These are phyloP conservation scores for Cercophora newfieldiana DNA, from an alignment of 495 filamentous ascomycete species.

Conservation along the genomic window DNA sequence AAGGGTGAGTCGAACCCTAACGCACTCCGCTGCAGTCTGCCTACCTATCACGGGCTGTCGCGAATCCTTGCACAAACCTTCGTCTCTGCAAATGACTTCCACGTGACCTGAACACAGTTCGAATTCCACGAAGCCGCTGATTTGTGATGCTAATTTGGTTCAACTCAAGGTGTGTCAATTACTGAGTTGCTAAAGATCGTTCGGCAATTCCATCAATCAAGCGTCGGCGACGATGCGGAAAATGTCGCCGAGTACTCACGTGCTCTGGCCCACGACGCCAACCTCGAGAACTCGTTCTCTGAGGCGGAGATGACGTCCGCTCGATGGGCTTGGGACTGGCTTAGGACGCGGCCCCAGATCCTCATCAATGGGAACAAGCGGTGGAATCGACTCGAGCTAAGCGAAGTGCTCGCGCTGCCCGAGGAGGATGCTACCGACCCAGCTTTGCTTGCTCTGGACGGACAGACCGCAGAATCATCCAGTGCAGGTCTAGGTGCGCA, in stretches of 20 bases:
- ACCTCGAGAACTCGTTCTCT: constrained; percentile 23
- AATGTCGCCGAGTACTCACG: neutral
- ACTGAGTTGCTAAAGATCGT: constrained; percentile 32
- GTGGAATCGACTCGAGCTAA: constrained; percentile 43
- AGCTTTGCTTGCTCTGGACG: neutral
- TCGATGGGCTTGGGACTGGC: constrained; percentile 48
- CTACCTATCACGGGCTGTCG: constrained; percentile 1
- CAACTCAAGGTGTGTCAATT: constrained; percentile 28
- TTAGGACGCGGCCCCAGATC: constrained; percentile 43
- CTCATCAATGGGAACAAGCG: constrained; percentile 41
- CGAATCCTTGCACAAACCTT: neutral
- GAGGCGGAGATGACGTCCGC: constrained; percentile 36
- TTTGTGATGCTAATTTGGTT: constrained; percentile 19
- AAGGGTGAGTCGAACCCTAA: constrained; percentile 57
- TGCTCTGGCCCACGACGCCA: constrained; percentile 11
- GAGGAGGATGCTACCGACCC: constrained; percentile 23
- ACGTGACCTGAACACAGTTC: neutral
- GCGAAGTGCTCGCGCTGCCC: constrained; percentile 44
- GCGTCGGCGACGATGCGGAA: constrained; percentile 15
- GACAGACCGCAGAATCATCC: neutral
- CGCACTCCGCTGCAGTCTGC: neutral
- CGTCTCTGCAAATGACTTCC: neutral
- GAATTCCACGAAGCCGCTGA: neutral
- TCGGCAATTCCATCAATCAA: constrained; percentile 29
- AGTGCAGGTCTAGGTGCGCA: neutral